Conservation (phyloP, 768 basidiomycete species). For the Trametopsis cervina region DNA sequence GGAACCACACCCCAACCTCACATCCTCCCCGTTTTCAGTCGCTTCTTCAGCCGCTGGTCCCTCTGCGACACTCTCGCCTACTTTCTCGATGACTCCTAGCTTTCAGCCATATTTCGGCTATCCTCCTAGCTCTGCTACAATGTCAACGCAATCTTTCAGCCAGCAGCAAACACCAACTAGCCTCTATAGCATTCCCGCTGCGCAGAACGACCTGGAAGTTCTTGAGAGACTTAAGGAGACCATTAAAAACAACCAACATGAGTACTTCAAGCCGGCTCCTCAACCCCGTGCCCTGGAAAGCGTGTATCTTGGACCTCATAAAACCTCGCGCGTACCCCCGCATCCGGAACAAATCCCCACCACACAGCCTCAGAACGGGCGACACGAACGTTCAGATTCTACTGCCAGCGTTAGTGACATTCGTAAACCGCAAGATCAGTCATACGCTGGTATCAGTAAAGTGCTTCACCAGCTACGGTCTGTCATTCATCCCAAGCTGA, state of each 20-base stretch:
- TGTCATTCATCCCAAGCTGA: too few species aligned
- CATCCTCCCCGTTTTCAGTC: constrained; percentile 34
- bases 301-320: constrained; percentile 53
- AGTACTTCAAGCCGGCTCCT: constrained; percentile 59
- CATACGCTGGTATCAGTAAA: too few species aligned
- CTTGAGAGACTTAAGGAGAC: constrained; percentile 68
- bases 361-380: constrained; percentile 21
- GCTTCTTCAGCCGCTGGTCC: constrained; percentile 26
- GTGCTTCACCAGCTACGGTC: too few species aligned
- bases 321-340: constrained; percentile 25
- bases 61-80: constrained; percentile 23
- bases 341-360: constrained; percentile 30
- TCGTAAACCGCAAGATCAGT: background rate
- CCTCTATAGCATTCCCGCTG: constrained; percentile 33
- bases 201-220: constrained; percentile 63
- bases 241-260: constrained; percentile 69
- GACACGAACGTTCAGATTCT: constrained; percentile 15
- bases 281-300: constrained; percentile 57
- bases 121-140: constrained; percentile 23
- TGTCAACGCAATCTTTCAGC: constrained; percentile 23
- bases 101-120: constrained; percentile 29
- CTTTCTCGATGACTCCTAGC: constrained; percentile 26
- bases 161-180: constrained; percentile 15
- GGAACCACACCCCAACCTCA: constrained; percentile 28
- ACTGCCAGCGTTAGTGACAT: constrained; percentile 7